Conservation (phyloP, 257 asterid species). For the Datura wrightii region DNA sequence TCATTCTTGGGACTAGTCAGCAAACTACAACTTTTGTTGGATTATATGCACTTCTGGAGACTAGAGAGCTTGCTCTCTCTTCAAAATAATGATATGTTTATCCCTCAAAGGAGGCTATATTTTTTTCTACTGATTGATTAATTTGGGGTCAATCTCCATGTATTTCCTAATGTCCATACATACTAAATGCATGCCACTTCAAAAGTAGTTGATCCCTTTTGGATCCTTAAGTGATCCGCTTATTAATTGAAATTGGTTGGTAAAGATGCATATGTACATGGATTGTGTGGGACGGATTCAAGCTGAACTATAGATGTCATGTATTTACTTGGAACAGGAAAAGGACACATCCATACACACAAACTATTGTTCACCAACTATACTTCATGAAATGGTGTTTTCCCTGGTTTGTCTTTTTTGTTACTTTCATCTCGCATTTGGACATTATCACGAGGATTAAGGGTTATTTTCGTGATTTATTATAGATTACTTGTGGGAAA, state of each 20-base stretch:
- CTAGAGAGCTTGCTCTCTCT: constrained; percentile 1
- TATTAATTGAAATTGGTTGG: constrained; percentile 21
- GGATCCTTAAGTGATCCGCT: constrained; percentile 6
- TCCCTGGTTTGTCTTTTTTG: not conserved
- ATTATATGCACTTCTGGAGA: not conserved
- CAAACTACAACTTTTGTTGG: constrained; percentile 4
- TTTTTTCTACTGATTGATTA: not conserved
- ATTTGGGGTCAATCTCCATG: constrained; percentile 10
- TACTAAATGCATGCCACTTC: constrained; percentile 24
- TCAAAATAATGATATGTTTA: constrained; percentile 21
- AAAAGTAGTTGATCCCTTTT: constrained; percentile 1
- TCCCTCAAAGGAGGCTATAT: not conserved
- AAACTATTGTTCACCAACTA: not conserved
- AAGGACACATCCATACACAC: not conserved
- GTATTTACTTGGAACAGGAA: not conserved
- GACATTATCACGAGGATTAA: not conserved
- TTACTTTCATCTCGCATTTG: not conserved
- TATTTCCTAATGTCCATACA: not conserved
- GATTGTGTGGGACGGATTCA: constrained; percentile 22
- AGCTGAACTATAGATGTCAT: constrained; percentile 3
- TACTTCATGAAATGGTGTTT: not conserved
- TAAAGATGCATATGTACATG: not conserved
- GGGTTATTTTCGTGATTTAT: not conserved
- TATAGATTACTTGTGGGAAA: not conserved
- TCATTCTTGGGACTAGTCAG: not conserved